Evolutionary conservation across 495 filamentous ascomycete genomes (phyloP).

Genomic region (Neurospora sp.): DNA sequence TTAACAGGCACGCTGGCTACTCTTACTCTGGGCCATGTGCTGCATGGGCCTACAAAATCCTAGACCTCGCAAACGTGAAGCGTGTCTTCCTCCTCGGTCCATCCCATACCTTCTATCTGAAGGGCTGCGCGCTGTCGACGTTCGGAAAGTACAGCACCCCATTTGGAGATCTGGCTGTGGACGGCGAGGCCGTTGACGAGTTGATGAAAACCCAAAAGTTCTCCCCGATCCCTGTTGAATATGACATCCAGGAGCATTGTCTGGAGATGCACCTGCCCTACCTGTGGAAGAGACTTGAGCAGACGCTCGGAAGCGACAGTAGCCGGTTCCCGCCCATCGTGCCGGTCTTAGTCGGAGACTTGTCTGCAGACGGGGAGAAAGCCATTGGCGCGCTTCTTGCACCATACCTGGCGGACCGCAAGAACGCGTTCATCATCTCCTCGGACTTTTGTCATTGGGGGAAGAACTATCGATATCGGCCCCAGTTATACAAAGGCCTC

Average conservation of each 20-base stretch:
- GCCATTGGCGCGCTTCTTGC: conserved; percentile 62
- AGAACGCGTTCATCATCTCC: conserved; percentile 74
- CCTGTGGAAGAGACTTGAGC: conserved; percentile 71
- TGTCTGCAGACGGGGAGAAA: conserved; percentile 53
- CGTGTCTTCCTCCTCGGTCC: conserved; percentile 91
- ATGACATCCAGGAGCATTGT: conserved; percentile 86
- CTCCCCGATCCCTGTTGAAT: conserved; percentile 55
- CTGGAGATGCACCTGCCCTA: conserved; percentile 96
- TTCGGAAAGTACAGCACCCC: conserved; percentile 75
- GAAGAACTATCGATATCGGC: conserved; percentile 66
- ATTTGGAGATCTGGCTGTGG: conserved; percentile 68
- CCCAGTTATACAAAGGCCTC: conserved; percentile 11
- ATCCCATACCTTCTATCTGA: conserved; percentile 78
- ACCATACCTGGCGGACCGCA: conserved; percentile 65
- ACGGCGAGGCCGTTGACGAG: conserved; percentile 51
- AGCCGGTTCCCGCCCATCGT: conserved; percentile 61
- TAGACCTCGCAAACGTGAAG: conserved; percentile 73
- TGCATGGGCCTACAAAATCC: conserved; percentile 86
- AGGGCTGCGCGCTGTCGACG: conserved; percentile 64
- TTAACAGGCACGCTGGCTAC: conserved; percentile 82
- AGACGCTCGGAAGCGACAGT: conserved; percentile 35
- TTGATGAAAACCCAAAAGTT: conserved; percentile 58
- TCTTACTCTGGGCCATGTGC: conserved; percentile 89
- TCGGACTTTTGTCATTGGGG: conserved; percentile 99
- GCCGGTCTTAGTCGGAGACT: conserved; percentile 83